Percentiles rank a stretch among this genome's conserved stretches.
phyloP scores from a whole-genome alignment of 495 filamentous ascomycete genomes.

The Pyronema domesticum region DNA sequence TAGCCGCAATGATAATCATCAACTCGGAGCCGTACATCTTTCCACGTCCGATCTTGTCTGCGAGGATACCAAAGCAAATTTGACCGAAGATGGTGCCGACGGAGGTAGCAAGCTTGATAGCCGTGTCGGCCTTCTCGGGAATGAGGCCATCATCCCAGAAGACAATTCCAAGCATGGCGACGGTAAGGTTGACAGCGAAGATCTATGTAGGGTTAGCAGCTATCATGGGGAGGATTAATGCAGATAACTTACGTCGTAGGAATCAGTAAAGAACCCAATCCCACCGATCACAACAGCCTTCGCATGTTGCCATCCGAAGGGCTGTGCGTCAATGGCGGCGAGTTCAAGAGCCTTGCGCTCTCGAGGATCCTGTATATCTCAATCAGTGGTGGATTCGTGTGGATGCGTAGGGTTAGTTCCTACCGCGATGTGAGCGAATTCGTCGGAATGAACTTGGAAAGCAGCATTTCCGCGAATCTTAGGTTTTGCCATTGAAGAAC shows the following conservation, averaged over 20 bases:
- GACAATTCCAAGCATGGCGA: conserved; percentile 52
- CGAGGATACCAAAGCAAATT: conserved; percentile 60
- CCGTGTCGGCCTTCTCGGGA: conserved; percentile 50
- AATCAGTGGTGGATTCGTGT: conserved; percentile 29
- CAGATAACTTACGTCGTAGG: conserved; percentile 41
- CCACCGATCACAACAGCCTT: conserved; percentile 60
- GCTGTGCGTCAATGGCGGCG: conserved; percentile 60
- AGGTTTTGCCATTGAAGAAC: no score
- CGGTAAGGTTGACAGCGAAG: conserved; percentile 61
- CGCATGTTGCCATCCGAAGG: conserved; percentile 63
- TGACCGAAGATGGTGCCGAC: conserved; percentile 76
- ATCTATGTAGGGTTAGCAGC: conserved; percentile 23
- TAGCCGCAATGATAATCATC: conserved; percentile 74
- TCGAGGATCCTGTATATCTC: conserved; percentile 45
- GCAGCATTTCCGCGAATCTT: no score
- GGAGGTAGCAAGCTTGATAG: conserved; percentile 74
- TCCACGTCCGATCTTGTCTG: conserved; percentile 63
- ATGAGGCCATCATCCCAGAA: conserved; percentile 48
- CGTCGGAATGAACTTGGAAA: no score
- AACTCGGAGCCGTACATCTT: conserved; percentile 78
- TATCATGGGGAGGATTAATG: background rate
- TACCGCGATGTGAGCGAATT: no score
- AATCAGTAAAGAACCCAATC: conserved; percentile 71
- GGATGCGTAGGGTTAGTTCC: no score
- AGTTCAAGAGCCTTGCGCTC: conserved; percentile 58